Percentiles rank a stretch among this genome's conserved stretches.
Evolutionary conservation across 2,329 filamentous ascomycete species (phyloP).

Genomic region (Pseudocercospora macadamiae): DNA sequence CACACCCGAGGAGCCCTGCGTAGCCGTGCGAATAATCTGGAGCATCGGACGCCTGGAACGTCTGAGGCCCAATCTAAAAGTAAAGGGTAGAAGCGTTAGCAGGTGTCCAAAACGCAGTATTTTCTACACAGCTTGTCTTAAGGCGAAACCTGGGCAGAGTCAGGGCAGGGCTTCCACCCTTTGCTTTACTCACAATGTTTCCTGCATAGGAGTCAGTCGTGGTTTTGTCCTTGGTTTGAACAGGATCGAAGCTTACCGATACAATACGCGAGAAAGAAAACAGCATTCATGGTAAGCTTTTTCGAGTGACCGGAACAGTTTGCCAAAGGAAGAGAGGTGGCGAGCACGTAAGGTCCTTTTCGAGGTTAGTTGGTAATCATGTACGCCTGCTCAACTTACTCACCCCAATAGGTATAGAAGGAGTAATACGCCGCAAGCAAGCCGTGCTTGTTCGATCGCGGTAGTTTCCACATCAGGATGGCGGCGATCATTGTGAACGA

Average conservation of each 20-base stretch:
- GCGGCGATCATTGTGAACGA: slow-evolving; percentile 35
- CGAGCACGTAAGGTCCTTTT: slow-evolving; percentile 38
- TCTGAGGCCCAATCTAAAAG: slow-evolving; percentile 20
- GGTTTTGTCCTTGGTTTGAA: no score
- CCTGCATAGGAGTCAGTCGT: no score
- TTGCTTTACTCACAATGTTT: no score
- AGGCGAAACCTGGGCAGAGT: no score
- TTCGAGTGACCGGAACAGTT: slow-evolving; percentile 40
- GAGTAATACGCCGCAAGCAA: slow-evolving; percentile 44
- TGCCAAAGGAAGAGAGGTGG: slow-evolving; percentile 36
- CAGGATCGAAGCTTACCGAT: slow-evolving; percentile 32
- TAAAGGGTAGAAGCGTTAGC: no score
- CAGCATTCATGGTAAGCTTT: slow-evolving; percentile 36
- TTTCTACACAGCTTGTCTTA: no score
- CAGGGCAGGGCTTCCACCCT: no score
- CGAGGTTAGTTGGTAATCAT: background rate
- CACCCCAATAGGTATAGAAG: slow-evolving; percentile 40
- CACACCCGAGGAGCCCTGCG: slow-evolving; percentile 16
- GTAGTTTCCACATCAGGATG: slow-evolving; percentile 40
- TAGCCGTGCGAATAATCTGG: slow-evolving; percentile 22
- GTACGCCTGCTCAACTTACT: no score
- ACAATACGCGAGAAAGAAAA: slow-evolving; percentile 36
- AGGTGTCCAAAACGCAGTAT: no score
- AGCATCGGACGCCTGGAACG: slow-evolving; percentile 15
- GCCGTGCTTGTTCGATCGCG: slow-evolving; percentile 41